A percentile compares a stretch with the other conserved stretches of the same genome.
Evolutionary conservation across 1,284 basidiomycete species (phyloP).

Genomic region (Agaricales sp.): DNA sequence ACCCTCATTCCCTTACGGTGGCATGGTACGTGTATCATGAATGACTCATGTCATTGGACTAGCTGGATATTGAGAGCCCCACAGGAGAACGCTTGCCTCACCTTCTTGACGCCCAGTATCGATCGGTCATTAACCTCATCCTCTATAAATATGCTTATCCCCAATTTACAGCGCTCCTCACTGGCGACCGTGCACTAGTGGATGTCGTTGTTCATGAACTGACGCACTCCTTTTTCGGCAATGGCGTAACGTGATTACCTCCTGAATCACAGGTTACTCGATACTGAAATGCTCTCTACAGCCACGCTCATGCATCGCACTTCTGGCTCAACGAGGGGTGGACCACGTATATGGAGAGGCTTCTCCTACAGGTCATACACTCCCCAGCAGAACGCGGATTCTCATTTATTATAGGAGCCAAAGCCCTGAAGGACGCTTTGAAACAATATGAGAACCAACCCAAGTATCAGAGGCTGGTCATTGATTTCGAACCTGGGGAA

Average conservation of each 20-base stretch:
- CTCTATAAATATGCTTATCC: conserved; percentile 1
- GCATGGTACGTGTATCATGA: conserved; percentile 50
- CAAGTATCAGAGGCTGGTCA: conserved; percentile 79
- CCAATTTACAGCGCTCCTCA: conserved; percentile 48
- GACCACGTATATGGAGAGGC: conserved; percentile 90
- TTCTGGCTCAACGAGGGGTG: conserved; percentile 95
- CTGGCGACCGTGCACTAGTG: conserved; percentile 77
- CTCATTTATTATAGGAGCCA: conserved; percentile 68
- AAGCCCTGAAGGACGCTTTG: conserved; percentile 67
- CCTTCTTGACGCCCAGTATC: conserved; percentile 82
- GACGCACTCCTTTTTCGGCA: conserved; percentile 81
- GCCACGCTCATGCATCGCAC: conserved; percentile 60
- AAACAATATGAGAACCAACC: conserved; percentile 47
- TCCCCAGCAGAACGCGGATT: conserved; percentile 77
- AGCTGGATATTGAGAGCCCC: conserved; percentile 3
- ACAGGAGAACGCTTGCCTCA: conserved; percentile 75
- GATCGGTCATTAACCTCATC: conserved; percentile 4
- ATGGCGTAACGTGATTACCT: conserved; percentile 57
- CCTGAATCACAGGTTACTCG: conserved; percentile 6
- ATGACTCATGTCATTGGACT: conserved; percentile 6
- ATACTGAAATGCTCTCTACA: conserved; percentile 24
- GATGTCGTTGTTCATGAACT: conserved; percentile 80
- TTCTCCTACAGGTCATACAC: conserved; percentile 69
- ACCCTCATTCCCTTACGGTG: conserved; percentile 88
- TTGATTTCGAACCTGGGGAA: conserved; percentile 77